Conservation (phyloP, 1,284 basidiomycete species). For the Trichosporon sp. region DNA sequence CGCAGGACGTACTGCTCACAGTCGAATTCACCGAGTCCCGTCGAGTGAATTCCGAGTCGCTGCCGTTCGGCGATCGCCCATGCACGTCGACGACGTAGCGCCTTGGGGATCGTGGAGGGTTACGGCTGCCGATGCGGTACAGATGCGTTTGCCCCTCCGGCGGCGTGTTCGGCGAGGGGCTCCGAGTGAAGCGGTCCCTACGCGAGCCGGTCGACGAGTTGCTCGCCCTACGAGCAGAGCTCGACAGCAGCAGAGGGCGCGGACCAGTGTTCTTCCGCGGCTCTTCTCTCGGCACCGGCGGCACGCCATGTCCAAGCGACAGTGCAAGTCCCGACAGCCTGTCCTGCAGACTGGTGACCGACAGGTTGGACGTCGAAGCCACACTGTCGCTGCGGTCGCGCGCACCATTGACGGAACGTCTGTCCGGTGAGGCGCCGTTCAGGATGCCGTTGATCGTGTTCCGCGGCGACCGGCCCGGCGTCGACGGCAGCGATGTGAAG, state of each 20-base stretch:
- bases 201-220: conserved; percentile 21
- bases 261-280: conserved; percentile 30
- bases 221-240: conserved; percentile 34
- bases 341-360: conserved; percentile 38
- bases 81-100: conserved; percentile 20
- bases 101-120: background rate
- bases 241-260: conserved; percentile 39
- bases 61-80: conserved; percentile 8
- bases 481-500: conserved; percentile 20
- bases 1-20: conserved; percentile 23
- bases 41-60: conserved; percentile 9
- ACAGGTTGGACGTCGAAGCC: conserved; percentile 29
- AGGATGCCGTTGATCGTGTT: conserved; percentile 7
- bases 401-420: background rate
- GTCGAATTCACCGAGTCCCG: conserved; percentile 15
- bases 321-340: conserved; percentile 30
- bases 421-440: conserved; percentile 17
- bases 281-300: conserved; percentile 16
- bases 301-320: conserved; percentile 16
- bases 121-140: conserved; percentile 32
- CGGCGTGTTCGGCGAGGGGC: conserved; percentile 19
- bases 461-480: conserved; percentile 7
- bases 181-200: background rate
- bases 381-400: conserved; percentile 31
- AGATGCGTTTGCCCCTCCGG: conserved; percentile 31